Conservation (phyloP, 108 stramenopile species). For the Pseudonitzschia multiseries region DNA sequence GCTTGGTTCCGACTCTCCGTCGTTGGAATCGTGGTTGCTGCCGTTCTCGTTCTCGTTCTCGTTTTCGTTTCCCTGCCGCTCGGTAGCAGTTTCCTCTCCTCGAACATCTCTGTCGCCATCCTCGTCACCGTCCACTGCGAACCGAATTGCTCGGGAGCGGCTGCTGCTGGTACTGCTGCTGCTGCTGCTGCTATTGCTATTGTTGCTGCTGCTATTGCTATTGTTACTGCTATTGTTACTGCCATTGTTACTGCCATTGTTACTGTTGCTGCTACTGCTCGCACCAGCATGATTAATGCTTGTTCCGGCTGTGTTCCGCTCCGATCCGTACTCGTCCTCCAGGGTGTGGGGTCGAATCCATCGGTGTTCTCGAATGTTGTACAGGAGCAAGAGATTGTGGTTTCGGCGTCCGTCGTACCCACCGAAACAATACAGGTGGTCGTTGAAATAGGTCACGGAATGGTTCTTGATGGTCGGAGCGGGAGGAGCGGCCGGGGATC, state of each 20-base stretch:
- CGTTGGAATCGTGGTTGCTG: not conserved
- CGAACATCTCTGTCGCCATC: not conserved
- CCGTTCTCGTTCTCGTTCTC: not conserved
- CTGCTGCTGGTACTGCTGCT: not conserved
- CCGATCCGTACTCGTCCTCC: not conserved
- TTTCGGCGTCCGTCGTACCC: constrained; percentile 93
- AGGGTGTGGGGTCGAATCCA: constrained; percentile 57
- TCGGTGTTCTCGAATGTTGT: constrained; percentile 59
- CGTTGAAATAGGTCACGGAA: constrained; percentile 73
- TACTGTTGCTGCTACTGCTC: not conserved
- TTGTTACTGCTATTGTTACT: not conserved
- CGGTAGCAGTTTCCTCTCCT: not conserved
- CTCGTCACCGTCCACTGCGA: not conserved
- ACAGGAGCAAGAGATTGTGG: constrained; percentile 80
- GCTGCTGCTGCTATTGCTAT: not conserved
- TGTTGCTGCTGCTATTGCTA: not conserved
- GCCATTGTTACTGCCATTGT: constrained; percentile 4
- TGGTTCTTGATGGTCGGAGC: constrained; percentile 83
- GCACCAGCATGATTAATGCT: not conserved
- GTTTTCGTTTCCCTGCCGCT: not conserved
- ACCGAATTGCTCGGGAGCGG: not conserved
- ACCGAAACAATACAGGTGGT: constrained; percentile 87
- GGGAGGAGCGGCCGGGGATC: constrained; percentile 17
- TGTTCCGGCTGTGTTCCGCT: not conserved
- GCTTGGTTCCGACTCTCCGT: not conserved